Conservation (phyloP, 164 flowering plant genomes). For the Aristolochia californica region DNA sequence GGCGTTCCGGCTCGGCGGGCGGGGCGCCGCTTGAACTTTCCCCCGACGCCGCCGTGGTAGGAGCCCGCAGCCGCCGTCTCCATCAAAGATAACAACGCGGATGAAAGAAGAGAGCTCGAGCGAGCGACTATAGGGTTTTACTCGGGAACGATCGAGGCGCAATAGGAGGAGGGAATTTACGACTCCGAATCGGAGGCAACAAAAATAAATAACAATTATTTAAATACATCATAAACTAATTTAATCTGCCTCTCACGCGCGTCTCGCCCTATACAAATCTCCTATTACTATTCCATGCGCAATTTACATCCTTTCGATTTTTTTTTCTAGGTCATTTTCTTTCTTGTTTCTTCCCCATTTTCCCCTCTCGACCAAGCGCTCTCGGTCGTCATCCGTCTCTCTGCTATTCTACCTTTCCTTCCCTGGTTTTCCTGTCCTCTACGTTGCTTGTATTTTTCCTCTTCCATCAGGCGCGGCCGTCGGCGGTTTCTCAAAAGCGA, state of each 20-base stretch:
- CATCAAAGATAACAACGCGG: constrained; percentile 11
- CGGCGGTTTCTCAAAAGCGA: no score
- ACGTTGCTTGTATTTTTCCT: no score
- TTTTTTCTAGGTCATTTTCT: no score
- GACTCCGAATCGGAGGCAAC: background rate
- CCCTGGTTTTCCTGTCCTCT: background rate
- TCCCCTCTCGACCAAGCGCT: background rate
- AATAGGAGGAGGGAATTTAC: background rate
- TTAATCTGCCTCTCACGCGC: no score
- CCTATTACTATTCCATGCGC: no score
- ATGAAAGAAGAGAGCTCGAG: background rate
- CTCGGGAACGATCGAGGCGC: constrained; percentile 4
- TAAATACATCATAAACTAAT: no score
- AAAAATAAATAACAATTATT: no score
- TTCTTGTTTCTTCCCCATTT: no score
- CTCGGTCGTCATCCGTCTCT: background rate
- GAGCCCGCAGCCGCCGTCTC: constrained; percentile 20
- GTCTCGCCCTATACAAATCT: no score
- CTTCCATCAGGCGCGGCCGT: no score
- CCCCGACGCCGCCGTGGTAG: constrained; percentile 42
- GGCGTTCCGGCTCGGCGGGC: constrained; percentile 40
- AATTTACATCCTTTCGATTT: no score
- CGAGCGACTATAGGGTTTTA: constrained; percentile 8
- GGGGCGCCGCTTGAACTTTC: constrained; percentile 44
- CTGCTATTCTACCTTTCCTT: background rate